Conservation (phyloP, 2,329 filamentous ascomycete species). For the Xylogone sp. region DNA sequence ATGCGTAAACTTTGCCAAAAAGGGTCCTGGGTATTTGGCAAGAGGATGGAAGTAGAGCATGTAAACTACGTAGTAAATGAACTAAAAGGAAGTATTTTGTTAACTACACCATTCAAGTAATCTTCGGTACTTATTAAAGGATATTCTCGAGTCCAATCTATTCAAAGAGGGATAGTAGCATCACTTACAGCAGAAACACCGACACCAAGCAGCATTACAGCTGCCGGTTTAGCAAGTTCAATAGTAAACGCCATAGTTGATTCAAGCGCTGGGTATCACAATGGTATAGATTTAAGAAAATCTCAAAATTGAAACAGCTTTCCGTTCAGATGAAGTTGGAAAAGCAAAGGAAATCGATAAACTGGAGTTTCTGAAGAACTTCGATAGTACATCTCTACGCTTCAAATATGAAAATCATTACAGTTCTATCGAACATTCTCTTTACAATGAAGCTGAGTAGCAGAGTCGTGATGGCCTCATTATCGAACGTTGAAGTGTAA, state of each 20-base stretch:
- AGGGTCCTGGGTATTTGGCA: conserved; percentile 27
- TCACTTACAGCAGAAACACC: neutral
- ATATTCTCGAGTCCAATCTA: no score
- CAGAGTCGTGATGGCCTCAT: no score
- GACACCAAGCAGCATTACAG: neutral
- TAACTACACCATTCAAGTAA: neutral
- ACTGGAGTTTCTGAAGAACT: neutral
- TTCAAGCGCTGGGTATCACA: no score
- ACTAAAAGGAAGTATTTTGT: neutral
- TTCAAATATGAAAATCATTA: neutral
- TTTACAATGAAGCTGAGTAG: neutral
- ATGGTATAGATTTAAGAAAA: no score
- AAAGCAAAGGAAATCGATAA: no score
- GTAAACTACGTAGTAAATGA: neutral
- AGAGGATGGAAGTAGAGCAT: conserved; percentile 20
- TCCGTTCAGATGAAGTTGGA: no score
- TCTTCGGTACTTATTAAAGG: neutral
- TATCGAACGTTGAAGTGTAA: neutral
- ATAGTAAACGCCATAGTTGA: neutral
- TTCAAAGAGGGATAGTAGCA: neutral
- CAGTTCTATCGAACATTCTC: neutral
- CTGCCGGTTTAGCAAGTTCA: neutral
- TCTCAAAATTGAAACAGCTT: no score
- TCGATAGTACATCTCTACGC: neutral
- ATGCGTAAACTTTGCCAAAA: conserved; percentile 21